A percentile compares a stretch with the other conserved stretches of the same genome.
Evolutionary conservation across 352 stramenopile species (phyloP).

Genomic region (Chloridella minuta): DNA sequence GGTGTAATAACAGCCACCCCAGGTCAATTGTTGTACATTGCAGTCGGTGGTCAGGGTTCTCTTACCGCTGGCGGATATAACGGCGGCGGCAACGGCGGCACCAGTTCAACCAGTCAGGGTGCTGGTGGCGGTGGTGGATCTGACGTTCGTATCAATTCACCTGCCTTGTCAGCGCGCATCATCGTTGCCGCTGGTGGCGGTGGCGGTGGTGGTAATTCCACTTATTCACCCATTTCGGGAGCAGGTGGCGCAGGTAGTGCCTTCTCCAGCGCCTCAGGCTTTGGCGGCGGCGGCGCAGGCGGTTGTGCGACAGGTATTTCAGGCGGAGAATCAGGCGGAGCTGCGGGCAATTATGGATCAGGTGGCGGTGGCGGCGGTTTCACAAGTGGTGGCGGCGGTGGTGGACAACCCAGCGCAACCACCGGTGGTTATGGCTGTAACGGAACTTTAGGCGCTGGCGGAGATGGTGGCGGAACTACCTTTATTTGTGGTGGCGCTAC

Average conservation of each 20-base stretch:
- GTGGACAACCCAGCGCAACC: background rate
- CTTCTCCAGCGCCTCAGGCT: background rate
- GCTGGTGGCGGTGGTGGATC: background rate
- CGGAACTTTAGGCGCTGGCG: background rate
- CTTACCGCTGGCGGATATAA: background rate
- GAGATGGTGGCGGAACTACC: background rate
- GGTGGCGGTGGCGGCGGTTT: background rate
- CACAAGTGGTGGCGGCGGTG: background rate
- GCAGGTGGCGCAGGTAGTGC: background rate
- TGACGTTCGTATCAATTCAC: background rate
- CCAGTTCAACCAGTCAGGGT: background rate
- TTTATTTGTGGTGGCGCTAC: background rate
- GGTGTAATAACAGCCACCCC: background rate
- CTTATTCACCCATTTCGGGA: background rate
- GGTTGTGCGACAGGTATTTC: background rate
- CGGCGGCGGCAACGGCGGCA: background rate
- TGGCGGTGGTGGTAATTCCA: background rate
- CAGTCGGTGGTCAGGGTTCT: background rate
- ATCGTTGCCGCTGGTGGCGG: background rate
- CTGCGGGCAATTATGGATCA: background rate
- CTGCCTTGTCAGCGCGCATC: background rate
- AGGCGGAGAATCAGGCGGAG: background rate
- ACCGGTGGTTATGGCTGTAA: background rate
- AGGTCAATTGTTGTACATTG: background rate
- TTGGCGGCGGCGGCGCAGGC: background rate